phyloP scores from a whole-genome alignment of 441 rosid genomes.

The Erodium chrysanthum region DNA sequence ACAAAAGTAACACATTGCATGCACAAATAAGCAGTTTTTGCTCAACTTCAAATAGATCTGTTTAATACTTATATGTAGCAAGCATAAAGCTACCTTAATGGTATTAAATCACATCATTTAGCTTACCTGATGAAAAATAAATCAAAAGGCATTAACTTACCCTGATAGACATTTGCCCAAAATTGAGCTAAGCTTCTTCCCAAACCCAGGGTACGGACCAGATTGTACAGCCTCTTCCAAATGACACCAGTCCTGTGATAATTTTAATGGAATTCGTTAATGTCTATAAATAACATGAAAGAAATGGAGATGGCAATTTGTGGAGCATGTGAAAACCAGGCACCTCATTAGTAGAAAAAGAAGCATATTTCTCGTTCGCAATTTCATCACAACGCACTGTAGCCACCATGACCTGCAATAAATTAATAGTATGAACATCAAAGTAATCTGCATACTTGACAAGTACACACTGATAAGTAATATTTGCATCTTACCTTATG shows the following conservation, averaged over 20 bases:
- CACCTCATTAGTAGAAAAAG: conserved; percentile 68
- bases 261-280: conserved; percentile 12
- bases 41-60: conserved; percentile 1
- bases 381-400: conserved; percentile 99
- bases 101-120: conserved; percentile 1
- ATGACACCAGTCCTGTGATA: conserved; percentile 57
- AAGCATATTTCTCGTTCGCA: conserved; percentile 61
- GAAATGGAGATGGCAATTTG: neutral
- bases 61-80: neutral
- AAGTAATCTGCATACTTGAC: neutral
- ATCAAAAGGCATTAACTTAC: conserved; percentile 34
- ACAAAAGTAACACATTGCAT: neutral
- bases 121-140: neutral
- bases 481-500: conserved; percentile 60
- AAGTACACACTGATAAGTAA: neutral
- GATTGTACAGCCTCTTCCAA: conserved; percentile 70
- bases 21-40: conserved; percentile 1
- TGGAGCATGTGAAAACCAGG: neutral
- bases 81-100: neutral
- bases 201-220: conserved; percentile 67
- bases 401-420: conserved; percentile 93
- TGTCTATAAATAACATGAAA: neutral
- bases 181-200: conserved; percentile 68
- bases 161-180: conserved; percentile 48
- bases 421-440: neutral